These are phyloP conservation scores for Ogataea hybrid DNA, from an alignment of 1,139 yeast species.

Conservation along the genomic window DNA sequence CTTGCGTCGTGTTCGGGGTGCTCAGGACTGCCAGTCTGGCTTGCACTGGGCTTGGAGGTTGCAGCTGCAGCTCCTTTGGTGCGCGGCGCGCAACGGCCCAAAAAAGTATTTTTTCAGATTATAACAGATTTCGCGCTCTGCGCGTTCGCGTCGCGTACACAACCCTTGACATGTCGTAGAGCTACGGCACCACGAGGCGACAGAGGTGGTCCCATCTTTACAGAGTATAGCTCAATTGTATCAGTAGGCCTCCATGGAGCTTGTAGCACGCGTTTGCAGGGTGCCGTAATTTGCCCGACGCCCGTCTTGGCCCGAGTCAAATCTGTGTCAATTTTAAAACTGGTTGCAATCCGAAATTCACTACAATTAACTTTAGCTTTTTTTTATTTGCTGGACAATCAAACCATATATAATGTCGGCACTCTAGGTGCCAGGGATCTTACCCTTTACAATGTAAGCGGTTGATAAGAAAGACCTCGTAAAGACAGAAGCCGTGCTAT, in stretches of 20 bases:
- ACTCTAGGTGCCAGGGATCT: too few relatives aligned
- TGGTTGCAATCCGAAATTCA: background rate
- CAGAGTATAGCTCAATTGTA: background rate
- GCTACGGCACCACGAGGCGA: too few relatives aligned
- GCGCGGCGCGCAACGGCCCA: constrained; percentile 7
- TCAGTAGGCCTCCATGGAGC: background rate
- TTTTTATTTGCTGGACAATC: background rate
- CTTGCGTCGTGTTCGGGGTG: background rate
- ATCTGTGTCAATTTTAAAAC: background rate
- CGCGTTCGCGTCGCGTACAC: constrained; percentile 11
- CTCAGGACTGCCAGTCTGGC: background rate
- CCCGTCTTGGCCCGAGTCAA: too few relatives aligned
- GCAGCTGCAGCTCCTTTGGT: constrained; percentile 8
- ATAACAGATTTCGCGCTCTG: constrained; percentile 3
- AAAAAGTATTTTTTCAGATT: constrained; percentile 4
- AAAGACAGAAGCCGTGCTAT: background rate
- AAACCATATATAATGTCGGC: too few relatives aligned
- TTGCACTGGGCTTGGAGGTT: background rate
- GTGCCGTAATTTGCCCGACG: background rate
- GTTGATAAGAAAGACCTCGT: background rate
- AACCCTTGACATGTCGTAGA: constrained; percentile 5
- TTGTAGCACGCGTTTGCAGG: too few relatives aligned
- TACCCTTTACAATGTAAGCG: background rate
- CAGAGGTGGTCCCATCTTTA: too few relatives aligned
- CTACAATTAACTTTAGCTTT: constrained; percentile 1